These are phyloP conservation scores for Blastocystis sp. DNA, from an alignment of 352 stramenopile species.

Conservation along the genomic window DNA sequence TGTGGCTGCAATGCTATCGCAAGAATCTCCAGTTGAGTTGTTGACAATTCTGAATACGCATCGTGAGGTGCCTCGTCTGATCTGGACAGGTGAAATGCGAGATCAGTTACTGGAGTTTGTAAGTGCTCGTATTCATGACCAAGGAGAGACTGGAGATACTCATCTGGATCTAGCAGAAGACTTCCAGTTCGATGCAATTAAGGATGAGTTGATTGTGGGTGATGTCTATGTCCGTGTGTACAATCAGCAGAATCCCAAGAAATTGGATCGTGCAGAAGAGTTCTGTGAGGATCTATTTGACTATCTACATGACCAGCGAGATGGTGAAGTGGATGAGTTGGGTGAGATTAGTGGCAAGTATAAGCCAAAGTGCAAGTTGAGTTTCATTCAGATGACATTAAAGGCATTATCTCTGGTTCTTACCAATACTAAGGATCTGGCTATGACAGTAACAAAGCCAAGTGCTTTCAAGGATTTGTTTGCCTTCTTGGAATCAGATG, in stretches of 20 bases:
- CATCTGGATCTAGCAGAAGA: slow-evolving; percentile 47
- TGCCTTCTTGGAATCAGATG: slow-evolving; percentile 49
- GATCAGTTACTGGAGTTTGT: slow-evolving; percentile 67
- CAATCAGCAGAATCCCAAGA: slow-evolving; percentile 60
- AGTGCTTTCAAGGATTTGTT: slow-evolving; percentile 47
- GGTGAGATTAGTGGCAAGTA: slow-evolving; percentile 47
- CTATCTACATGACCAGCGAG: slow-evolving; percentile 60
- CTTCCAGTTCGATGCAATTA: slow-evolving; percentile 66
- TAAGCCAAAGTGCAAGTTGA: slow-evolving; percentile 44
- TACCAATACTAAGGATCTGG: slow-evolving; percentile 58
- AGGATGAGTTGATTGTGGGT: slow-evolving; percentile 69
- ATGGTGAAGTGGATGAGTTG: slow-evolving; percentile 36
- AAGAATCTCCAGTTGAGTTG: slow-evolving; percentile 67
- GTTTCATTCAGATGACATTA: slow-evolving; percentile 49
- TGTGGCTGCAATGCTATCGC: slow-evolving; percentile 67
- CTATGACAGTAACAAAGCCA: slow-evolving; percentile 20
- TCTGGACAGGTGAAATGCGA: slow-evolving; percentile 72
- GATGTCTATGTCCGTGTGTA: slow-evolving; percentile 68
- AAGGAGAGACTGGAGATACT: slow-evolving; percentile 64
- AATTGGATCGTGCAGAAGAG: slow-evolving; percentile 61
- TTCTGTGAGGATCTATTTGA: slow-evolving; percentile 63
- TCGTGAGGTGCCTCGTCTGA: slow-evolving; percentile 68
- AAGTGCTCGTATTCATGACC: slow-evolving; percentile 64
- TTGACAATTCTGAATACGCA: slow-evolving; percentile 69
- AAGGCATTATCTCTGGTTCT: slow-evolving; percentile 47